Conservation (phyloP, 208 protist species). For the Trichomonas gallinae region DNA sequence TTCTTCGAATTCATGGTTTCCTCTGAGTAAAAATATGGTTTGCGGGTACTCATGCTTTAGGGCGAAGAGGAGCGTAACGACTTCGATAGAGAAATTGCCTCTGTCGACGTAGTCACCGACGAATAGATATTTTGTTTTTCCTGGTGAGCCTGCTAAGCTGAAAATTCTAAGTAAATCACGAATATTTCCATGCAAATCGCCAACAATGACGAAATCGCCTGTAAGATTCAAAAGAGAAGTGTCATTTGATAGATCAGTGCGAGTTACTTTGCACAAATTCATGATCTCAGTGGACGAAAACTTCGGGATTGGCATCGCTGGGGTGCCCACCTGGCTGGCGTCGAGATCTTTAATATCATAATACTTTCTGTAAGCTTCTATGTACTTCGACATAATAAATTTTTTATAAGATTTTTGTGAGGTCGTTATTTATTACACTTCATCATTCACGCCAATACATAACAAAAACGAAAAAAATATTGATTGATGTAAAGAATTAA, state of each 20-base stretch:
- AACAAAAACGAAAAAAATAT: no score
- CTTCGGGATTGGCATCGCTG: background rate
- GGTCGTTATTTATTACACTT: no score
- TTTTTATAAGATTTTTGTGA: no score
- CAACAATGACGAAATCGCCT: background rate
- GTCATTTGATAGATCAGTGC: background rate
- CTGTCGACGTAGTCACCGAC: background rate
- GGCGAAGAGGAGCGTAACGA: background rate
- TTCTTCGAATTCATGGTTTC: slow-evolving; percentile 44
- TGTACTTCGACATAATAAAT: background rate
- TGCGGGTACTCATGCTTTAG: background rate
- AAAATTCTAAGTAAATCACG: background rate
- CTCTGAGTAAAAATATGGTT: background rate
- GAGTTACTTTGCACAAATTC: background rate
- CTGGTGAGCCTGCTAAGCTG: background rate
- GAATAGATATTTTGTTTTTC: background rate
- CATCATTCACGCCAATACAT: no score
- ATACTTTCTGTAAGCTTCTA: background rate
- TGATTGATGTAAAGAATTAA: no score
- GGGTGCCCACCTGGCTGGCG: background rate
- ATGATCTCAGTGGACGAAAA: background rate
- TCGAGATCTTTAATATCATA: background rate
- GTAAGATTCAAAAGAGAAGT: background rate
- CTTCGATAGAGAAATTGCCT: background rate
- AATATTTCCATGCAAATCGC: slow-evolving; percentile 5